Evolutionary conservation across 2,329 filamentous ascomycete species (phyloP).

Genomic region (Gliomastix tumulicola): DNA sequence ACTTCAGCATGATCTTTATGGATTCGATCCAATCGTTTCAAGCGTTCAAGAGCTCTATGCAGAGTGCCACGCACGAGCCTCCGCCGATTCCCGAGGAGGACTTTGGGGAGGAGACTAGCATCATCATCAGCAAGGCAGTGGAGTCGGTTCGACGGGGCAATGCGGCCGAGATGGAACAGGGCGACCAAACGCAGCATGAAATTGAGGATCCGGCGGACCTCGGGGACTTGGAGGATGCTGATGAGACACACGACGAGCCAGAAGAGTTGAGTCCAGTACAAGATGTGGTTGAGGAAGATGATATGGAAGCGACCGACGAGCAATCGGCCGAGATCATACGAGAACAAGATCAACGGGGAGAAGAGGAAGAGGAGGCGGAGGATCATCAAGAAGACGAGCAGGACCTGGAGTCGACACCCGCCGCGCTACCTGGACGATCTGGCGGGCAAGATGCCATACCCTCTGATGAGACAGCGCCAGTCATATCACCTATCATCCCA

Average conservation of each 20-base stretch:
- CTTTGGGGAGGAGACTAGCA: constrained; percentile 47
- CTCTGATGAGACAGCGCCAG: neutral
- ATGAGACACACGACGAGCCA: too few species aligned
- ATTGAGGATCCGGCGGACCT: too few species aligned
- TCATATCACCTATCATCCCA: neutral
- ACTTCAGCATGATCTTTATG: constrained; percentile 54
- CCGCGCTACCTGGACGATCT: too few species aligned
- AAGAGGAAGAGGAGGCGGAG: constrained; percentile 1
- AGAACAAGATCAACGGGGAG: constrained; percentile 7
- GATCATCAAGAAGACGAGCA: constrained; percentile 6
- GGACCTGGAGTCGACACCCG: constrained; percentile 1
- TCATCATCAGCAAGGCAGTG: constrained; percentile 49
- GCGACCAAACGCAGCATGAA: too few species aligned
- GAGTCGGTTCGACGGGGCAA: constrained; percentile 35
- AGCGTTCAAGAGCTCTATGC: constrained; percentile 24
- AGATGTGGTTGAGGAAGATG: too few species aligned
- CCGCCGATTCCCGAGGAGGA: constrained; percentile 22
- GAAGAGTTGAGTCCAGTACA: too few species aligned
- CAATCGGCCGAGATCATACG: too few species aligned
- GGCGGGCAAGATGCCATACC: neutral
- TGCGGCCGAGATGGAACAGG: constrained; percentile 7
- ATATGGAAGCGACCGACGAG: too few species aligned
- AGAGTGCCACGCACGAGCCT: constrained; percentile 6
- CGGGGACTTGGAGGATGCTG: too few species aligned
- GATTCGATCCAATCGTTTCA: constrained; percentile 44